Percentiles rank a stretch among this genome's conserved stretches.
Conservation (phyloP, 768 basidiomycete genomes). For the Cyclocybe aegerita region DNA sequence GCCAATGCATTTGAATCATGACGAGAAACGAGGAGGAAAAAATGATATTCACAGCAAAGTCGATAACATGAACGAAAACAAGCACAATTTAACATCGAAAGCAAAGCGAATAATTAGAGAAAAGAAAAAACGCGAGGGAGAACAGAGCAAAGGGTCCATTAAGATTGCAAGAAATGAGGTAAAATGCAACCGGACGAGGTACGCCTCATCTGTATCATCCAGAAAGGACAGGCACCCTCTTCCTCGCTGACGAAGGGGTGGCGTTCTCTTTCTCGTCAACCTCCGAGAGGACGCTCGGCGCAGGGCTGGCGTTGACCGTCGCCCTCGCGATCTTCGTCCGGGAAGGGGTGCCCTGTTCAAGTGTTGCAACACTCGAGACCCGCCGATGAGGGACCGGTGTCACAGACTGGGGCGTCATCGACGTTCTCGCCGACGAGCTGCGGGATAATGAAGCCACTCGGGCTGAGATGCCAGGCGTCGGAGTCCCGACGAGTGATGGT, state of each 20-base stretch:
- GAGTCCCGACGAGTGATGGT: conserved; percentile 34
- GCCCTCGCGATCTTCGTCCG: conserved; percentile 31
- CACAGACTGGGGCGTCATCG: conserved; percentile 19
- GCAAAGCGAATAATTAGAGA: conserved; percentile 24
- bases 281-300: conserved; percentile 38
- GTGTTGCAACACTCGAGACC: conserved; percentile 27
- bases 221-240: conserved; percentile 32
- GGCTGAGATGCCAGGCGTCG: conserved; percentile 30
- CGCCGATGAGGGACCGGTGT: conserved; percentile 33
- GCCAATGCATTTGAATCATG: conserved; percentile 3
- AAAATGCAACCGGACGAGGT: neutral
- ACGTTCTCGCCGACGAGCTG: conserved; percentile 31
- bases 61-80: conserved; percentile 14
- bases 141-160: neutral
- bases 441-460: conserved; percentile 34
- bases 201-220: neutral
- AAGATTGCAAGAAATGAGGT: neutral
- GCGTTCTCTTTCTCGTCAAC: conserved; percentile 61
- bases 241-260: conserved; percentile 19
- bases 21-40: conserved; percentile 5
- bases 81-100: conserved; percentile 22
- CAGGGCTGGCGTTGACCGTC: conserved; percentile 32
- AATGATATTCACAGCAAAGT: conserved; percentile 16
- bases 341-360: conserved; percentile 26
- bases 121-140: conserved; percentile 7